A percentile compares a stretch with the other conserved stretches of the same genome.
Evolutionary conservation across 2,329 filamentous ascomycete genomes (phyloP).

Genomic region (Cercospora sp.): DNA sequence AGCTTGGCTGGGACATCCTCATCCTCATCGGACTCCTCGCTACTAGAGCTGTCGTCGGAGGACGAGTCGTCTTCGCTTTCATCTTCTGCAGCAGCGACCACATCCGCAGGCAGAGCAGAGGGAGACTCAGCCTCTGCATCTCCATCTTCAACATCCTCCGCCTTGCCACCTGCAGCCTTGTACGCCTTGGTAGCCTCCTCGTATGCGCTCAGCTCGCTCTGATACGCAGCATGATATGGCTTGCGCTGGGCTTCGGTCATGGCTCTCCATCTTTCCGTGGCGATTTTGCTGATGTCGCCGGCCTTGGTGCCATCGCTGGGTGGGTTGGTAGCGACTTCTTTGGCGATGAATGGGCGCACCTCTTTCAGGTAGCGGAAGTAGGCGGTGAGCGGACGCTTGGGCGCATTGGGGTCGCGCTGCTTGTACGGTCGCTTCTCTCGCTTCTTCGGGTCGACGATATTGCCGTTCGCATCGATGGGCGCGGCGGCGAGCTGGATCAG

Average conservation of each 20-base stretch:
- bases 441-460: conserved; percentile 28
- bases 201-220: conserved; percentile 57
- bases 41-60: conserved; percentile 23
- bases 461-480: conserved; percentile 16
- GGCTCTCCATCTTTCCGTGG: conserved; percentile 78
- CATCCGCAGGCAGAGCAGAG: conserved; percentile 18
- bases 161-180: conserved; percentile 50
- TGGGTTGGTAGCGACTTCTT: conserved; percentile 55
- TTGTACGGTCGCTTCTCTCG: conserved; percentile 48
- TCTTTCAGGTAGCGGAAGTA: conserved; percentile 95
- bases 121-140: conserved; percentile 29
- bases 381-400: conserved; percentile 88
- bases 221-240: conserved; percentile 62
- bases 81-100: conserved; percentile 29
- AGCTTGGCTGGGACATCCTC: conserved; percentile 32
- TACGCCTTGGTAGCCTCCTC: conserved; percentile 58
- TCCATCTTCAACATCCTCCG: conserved; percentile 26
- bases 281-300: conserved; percentile 84
- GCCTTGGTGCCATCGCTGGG: conserved; percentile 69
- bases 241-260: conserved; percentile 74
- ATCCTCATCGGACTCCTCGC: conserved; percentile 35
- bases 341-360: conserved; percentile 76
- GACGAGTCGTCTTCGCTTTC: conserved; percentile 20
- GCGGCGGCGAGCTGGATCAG: conserved; percentile 12
- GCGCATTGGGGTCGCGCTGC: conserved; percentile 78